Percentiles rank a stretch among this genome's conserved stretches.
Evolutionary conservation across 176 grass and related monocot genomes (phyloP).

Genomic region (Oryza rufipogon): DNA sequence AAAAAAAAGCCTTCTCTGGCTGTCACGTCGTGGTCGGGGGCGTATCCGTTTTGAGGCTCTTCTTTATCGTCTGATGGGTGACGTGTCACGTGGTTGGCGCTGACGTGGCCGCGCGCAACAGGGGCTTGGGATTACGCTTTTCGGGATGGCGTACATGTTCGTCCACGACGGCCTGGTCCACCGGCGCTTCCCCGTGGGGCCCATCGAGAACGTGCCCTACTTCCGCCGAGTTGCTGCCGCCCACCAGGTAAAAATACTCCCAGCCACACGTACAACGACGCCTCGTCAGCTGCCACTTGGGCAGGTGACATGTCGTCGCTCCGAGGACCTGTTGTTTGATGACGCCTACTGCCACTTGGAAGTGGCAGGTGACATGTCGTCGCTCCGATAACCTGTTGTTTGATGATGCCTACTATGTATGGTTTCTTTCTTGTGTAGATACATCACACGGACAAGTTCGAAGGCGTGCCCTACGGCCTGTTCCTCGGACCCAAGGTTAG

Average conservation of each 20-base stretch:
- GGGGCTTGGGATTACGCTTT: constrained; percentile 76
- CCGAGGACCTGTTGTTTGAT: not conserved
- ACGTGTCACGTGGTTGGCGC: not conserved
- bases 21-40: not conserved
- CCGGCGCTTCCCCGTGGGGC: constrained; percentile 69
- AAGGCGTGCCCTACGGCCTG: constrained; percentile 75
- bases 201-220: constrained; percentile 80
- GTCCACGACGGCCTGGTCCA: constrained; percentile 83
- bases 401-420: not conserved
- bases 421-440: constrained; percentile 45
- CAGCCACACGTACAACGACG: not conserved
- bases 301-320: not conserved
- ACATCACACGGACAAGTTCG: constrained; percentile 81
- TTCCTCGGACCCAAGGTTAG: constrained; percentile 86
- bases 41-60: not conserved
- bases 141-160: constrained; percentile 90
- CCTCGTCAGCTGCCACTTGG: not conserved
- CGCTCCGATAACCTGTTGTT: not conserved
- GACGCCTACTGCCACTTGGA: not conserved
- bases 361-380: not conserved
- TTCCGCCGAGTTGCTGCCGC: constrained; percentile 74
- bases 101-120: constrained; percentile 36
- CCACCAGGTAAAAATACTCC: constrained; percentile 52
- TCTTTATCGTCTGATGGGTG: not conserved
- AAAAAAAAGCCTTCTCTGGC: not conserved